A percentile compares a stretch with the other conserved stretches of the same genome.
Evolutionary conservation across 306 rosid species (phyloP).

Genomic region (Trifolium subterraneum): DNA sequence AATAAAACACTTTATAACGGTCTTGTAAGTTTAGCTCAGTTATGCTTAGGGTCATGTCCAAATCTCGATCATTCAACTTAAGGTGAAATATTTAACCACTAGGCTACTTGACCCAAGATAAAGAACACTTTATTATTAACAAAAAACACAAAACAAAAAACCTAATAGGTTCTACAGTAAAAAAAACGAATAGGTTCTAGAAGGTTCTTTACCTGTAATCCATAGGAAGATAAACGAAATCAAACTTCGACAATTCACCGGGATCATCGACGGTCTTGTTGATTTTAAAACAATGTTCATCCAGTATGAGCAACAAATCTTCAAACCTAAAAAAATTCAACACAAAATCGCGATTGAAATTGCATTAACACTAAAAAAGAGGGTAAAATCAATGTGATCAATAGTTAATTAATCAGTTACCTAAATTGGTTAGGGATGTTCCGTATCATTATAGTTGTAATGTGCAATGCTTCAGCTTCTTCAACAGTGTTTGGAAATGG

Average conservation of each 20-base stretch:
- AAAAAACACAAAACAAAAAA: no score
- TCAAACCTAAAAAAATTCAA: not conserved
- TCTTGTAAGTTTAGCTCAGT: not conserved
- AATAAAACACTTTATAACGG: no score
- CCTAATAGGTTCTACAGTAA: no score
- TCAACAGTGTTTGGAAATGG: slow-evolving; percentile 23
- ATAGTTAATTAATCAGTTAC: not conserved
- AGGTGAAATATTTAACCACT: no score
- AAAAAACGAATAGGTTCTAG: no score
- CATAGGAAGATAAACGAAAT: slow-evolving; percentile 66
- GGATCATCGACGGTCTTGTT: not conserved
- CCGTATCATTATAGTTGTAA: slow-evolving; percentile 42
- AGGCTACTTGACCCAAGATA: no score
- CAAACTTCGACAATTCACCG: slow-evolving; percentile 31
- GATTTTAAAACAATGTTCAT: slow-evolving; percentile 1
- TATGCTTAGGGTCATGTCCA: no score
- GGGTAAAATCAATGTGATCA: not conserved
- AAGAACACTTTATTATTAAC: no score
- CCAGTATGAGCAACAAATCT: not conserved
- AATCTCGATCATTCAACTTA: no score
- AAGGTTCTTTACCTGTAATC: slow-evolving; percentile 38
- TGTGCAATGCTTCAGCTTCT: not conserved
- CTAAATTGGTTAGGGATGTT: slow-evolving; percentile 38
- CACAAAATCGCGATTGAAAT: not conserved
- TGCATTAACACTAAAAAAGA: not conserved